Evolutionary conservation across 2,329 filamentous ascomycete genomes (phyloP), one percentile per base, ranked within the genome.

Genomic region (Penicillium sp.): DNA sequence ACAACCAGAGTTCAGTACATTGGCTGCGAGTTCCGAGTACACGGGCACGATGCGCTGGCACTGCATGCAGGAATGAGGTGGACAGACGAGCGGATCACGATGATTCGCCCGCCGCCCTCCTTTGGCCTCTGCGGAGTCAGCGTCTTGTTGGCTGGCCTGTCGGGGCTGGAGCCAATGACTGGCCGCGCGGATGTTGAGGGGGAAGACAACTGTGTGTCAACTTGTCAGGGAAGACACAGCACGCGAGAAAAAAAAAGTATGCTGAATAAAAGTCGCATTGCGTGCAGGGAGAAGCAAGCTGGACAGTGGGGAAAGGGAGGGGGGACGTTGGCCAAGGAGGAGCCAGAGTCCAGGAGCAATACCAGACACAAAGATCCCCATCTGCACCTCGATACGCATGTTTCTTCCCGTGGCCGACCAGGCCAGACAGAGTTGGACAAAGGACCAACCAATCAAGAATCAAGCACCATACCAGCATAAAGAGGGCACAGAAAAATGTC

Each of bases 51-150:
- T 69, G 68, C 67, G 68, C 59, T 70, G 68, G 68, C 73, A 74
- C 54, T 72, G 70, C 71, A 74, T 75, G 73, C 72, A 73, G 60
- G 67, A 58, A 56, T 71, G 67, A 71, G 68, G 63, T 68, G 70
- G 66, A 62, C 66, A 65, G 59, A 57, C 62, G 51, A 43, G 45
- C 43, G 49, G 37, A 16, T 13, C 13, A 43, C 28, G 43, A 52
- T 74, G 71, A 73, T 74, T 73, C 65, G 72, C 64, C 62, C 62
- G 62, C 57, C 65, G 52, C 65, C 68, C 71, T 59, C 67, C 66
- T 62, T 37, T 66, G 52, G 46, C 45, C 57, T 59, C 62, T 65
- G 64, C 64, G 64, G 64, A 66, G 64, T 68, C 64, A 58, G 65
- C 66, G n/a, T 28, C 7, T 35, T 28, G 51, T 26, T 38, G 51